Conservation (phyloP, 768 basidiomycete genomes). For the Termitomyces sp. region DNA sequence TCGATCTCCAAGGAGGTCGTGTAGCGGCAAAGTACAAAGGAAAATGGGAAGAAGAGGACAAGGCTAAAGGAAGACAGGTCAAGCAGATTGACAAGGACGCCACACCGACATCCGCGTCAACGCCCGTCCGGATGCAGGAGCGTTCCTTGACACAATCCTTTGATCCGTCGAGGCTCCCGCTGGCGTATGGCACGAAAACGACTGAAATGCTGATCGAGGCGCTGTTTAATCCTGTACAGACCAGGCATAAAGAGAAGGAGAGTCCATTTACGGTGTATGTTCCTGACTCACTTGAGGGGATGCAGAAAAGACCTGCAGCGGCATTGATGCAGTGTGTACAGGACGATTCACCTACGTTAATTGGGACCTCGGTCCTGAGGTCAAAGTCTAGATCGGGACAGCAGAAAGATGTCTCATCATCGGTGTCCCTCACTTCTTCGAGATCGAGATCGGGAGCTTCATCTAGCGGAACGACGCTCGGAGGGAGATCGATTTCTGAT, state of each 20-base stretch:
- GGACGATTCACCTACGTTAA: not conserved
- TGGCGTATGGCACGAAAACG: conserved; percentile 51
- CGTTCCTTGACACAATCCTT: conserved; percentile 19
- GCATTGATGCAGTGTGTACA: not conserved
- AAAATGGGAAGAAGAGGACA: not conserved
- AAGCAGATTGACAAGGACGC: conserved; percentile 10
- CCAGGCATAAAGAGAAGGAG: conserved; percentile 30
- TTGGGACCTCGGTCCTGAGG: not conserved
- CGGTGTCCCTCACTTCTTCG: not conserved
- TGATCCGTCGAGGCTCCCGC: conserved; percentile 39
- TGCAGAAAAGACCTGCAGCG: conserved; percentile 1
- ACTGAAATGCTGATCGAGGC: conserved; percentile 76
- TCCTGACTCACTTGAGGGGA: conserved; percentile 10
- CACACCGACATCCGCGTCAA: not conserved
- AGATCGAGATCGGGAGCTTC: not conserved
- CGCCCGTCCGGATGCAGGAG: not conserved
- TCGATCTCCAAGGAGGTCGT: conserved; percentile 27
- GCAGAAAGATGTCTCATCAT: not conserved
- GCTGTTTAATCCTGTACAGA: conserved; percentile 67
- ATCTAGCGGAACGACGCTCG: not conserved
- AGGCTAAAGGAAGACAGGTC: not conserved
- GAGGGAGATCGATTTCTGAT: not conserved
- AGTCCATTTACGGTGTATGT: conserved; percentile 38
- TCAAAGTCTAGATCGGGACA: not conserved
- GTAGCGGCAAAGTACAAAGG: not conserved